phyloP scores from a whole-genome alignment of 495 filamentous ascomycete genomes.

The Ascobolus immersus region DNA sequence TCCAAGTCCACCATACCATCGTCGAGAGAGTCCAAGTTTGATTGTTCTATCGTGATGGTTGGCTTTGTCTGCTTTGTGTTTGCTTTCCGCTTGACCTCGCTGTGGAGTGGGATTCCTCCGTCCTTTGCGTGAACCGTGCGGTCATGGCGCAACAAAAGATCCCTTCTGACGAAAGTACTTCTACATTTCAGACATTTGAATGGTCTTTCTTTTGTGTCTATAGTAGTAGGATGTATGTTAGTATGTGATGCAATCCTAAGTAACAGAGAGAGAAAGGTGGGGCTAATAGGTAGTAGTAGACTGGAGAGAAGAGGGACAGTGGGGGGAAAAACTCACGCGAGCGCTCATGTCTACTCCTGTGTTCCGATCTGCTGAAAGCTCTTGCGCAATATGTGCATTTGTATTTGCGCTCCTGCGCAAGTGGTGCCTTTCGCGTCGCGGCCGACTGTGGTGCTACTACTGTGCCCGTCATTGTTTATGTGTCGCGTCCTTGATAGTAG shows the following conservation, averaged over 20 bases:
- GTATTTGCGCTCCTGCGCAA: slow-evolving; percentile 83
- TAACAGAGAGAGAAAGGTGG: slow-evolving; percentile 4
- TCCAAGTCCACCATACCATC: slow-evolving; percentile 94
- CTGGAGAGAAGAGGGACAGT: background rate
- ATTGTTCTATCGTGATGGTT: slow-evolving; percentile 59
- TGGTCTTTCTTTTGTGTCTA: slow-evolving; percentile 95
- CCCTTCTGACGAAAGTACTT: slow-evolving; percentile 93
- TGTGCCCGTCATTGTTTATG: slow-evolving; percentile 31
- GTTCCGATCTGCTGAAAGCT: slow-evolving; percentile 90
- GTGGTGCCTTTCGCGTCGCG: slow-evolving; percentile 31
- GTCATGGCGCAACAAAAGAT: slow-evolving; percentile 87
- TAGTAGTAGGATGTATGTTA: too few species aligned
- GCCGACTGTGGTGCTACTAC: slow-evolving; percentile 32
- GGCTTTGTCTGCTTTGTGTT: slow-evolving; percentile 50
- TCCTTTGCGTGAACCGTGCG: slow-evolving; percentile 97
- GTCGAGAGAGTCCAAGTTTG: slow-evolving; percentile 82
- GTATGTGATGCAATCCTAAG: slow-evolving; percentile 11
- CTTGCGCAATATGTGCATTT: slow-evolving; percentile 97
- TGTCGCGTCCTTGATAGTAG: too few species aligned
- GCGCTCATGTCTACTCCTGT: slow-evolving; percentile 86
- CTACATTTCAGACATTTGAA: slow-evolving; percentile 97
- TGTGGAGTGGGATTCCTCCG: slow-evolving; percentile 81
- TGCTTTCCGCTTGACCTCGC: slow-evolving; percentile 67
- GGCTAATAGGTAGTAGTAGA: slow-evolving; percentile 1
- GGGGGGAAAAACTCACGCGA: slow-evolving; percentile 58